Percentiles rank a stretch among this genome's conserved stretches.
phyloP scores from a whole-genome alignment of 2,329 filamentous ascomycete genomes.

The Fusarium sp. region DNA sequence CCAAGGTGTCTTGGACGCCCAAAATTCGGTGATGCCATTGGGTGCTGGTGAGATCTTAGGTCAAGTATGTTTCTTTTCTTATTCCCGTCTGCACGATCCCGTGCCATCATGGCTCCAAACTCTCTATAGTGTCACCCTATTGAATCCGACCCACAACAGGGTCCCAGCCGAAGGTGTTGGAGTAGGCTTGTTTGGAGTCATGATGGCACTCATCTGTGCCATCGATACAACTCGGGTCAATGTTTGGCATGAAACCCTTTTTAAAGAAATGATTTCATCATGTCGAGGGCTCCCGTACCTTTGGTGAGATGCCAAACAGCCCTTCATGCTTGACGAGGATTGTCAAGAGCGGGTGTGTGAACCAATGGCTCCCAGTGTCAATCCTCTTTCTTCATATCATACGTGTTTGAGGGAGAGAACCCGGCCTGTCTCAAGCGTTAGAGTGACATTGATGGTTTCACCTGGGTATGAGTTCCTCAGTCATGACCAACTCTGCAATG shows the following conservation, averaged over 20 bases:
- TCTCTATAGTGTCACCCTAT: not conserved
- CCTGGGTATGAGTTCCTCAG: not conserved
- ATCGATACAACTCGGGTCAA: too few species aligned
- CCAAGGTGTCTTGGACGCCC: not conserved
- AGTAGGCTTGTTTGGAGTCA: too few species aligned
- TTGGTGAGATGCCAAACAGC: too few species aligned
- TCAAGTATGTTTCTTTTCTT: not conserved
- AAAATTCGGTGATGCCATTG: not conserved
- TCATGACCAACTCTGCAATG: not conserved
- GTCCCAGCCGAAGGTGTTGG: too few species aligned
- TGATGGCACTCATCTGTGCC: too few species aligned
- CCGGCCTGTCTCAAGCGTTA: not conserved
- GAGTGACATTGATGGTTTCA: not conserved
- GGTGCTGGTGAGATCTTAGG: not conserved
- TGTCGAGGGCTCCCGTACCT: too few species aligned
- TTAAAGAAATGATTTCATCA: too few species aligned
- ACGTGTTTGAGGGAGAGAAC: not conserved
- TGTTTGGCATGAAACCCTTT: too few species aligned
- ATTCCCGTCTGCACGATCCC: not conserved
- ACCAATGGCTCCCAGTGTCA: too few species aligned
- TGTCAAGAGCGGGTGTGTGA: too few species aligned
- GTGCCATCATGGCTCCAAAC: not conserved
- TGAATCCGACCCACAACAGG: not conserved
- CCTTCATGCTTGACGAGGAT: too few species aligned
- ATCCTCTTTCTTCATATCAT: not conserved